A percentile compares a stretch with the other conserved stretches of the same genome.
phyloP scores from a whole-genome alignment of 305 asterid species.

The Fraxinus velutina region DNA sequence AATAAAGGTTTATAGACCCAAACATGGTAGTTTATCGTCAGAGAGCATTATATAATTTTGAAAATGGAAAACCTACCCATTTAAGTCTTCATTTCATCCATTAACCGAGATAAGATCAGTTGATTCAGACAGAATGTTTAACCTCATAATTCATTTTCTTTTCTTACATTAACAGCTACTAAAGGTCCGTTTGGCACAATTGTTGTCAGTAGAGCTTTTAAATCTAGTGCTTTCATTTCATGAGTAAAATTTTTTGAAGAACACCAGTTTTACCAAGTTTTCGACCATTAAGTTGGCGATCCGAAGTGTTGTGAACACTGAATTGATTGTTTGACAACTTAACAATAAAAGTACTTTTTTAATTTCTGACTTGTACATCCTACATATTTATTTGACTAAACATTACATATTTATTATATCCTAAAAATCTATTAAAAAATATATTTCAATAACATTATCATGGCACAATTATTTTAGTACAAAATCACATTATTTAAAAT shows the following conservation, averaged over 20 bases:
- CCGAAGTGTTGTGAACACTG: background rate
- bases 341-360: background rate
- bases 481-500: background rate
- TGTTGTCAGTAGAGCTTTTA: background rate
- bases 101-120: background rate
- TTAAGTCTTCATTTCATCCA: background rate
- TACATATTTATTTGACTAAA: background rate
- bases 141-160: background rate
- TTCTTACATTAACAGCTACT: background rate
- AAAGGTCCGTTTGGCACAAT: background rate
- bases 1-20: slow-evolving; percentile 20
- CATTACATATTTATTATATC: background rate
- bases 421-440: background rate
- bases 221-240: background rate
- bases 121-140: background rate
- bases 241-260: background rate
- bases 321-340: background rate
- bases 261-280: background rate
- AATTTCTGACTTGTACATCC: background rate
- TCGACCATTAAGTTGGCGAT: background rate
- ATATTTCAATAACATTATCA: background rate
- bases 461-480: background rate
- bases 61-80: background rate
- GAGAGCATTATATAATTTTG: slow-evolving; percentile 10
- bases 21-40: slow-evolving; percentile 12